phyloP scores from a whole-genome alignment of 352 stramenopile genomes.

The Thalassiosira oceanica region DNA sequence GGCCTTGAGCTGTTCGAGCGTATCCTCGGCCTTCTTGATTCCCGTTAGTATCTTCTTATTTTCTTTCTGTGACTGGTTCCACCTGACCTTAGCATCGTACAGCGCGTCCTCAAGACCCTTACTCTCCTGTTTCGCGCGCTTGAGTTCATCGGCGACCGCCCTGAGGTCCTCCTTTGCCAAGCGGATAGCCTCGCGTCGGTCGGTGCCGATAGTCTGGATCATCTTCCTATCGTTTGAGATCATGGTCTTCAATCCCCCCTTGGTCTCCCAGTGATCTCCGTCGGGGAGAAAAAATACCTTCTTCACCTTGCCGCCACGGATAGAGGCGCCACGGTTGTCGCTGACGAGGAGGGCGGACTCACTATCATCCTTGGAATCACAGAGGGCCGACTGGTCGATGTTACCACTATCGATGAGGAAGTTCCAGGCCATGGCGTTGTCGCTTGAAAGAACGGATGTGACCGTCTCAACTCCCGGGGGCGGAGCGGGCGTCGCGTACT shows the following conservation, averaged over 20 bases:
- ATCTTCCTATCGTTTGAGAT: conserved; percentile 55
- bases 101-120: conserved; percentile 39
- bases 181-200: conserved; percentile 57
- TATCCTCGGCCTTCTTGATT: conserved; percentile 37
- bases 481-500: conserved; percentile 57
- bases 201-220: conserved; percentile 66
- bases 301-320: conserved; percentile 59
- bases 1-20: conserved; percentile 53
- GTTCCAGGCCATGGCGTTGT: conserved; percentile 81
- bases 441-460: conserved; percentile 60
- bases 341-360: conserved; percentile 56
- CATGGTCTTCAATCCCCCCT: conserved; percentile 38
- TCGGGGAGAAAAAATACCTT: conserved; percentile 70
- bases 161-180: conserved; percentile 57
- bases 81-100: conserved; percentile 43
- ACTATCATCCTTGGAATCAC: conserved; percentile 63
- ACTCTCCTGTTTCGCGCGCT: conserved; percentile 30
- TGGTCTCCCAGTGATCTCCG: conserved; percentile 71
- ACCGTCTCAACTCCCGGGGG: conserved; percentile 68
- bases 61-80: conserved; percentile 54
- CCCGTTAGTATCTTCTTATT: conserved; percentile 16
- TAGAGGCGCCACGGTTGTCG: conserved; percentile 37
- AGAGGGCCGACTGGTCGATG: conserved; percentile 71
- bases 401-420: conserved; percentile 71
- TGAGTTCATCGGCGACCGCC: conserved; percentile 57